These are phyloP conservation scores for Cryptomeria japonica DNA, from an alignment of 75 land plant genomes.

Conservation along the genomic window DNA sequence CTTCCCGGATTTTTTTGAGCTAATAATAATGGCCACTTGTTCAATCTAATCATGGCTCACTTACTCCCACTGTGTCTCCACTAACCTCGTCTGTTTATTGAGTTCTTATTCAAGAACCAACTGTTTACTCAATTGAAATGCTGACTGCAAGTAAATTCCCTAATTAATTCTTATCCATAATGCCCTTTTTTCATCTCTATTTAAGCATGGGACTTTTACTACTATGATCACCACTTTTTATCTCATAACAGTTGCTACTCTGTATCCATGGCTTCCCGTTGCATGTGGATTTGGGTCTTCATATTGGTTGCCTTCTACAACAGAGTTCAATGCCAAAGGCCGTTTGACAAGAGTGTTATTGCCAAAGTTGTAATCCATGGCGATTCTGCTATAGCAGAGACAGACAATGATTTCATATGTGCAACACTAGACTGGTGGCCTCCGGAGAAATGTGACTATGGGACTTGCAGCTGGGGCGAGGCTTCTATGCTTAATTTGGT, in stretches of 20 bases:
- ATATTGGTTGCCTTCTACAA: not conserved
- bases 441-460: conserved; percentile 85
- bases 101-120: not conserved
- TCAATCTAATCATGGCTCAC: not conserved
- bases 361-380: conserved; percentile 29
- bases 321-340: not conserved
- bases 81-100: not conserved
- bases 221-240: not conserved
- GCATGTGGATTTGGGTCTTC: not conserved
- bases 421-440: conserved; percentile 99
- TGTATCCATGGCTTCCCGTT: not conserved
- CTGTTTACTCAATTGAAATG: not conserved
- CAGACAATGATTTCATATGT: conserved; percentile 65
- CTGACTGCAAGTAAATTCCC: not conserved
- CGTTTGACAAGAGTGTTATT: not conserved
- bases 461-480: conserved; percentile 79
- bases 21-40: not conserved
- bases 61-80: not conserved
- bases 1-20: not conserved
- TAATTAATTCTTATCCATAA: not conserved
- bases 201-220: not conserved
- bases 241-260: not conserved
- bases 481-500: conserved; percentile 87
- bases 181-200: not conserved
- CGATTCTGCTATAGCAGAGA: conserved; percentile 27